phyloP scores from a whole-genome alignment of 768 basidiomycete species.

The Hericium alpestre region DNA sequence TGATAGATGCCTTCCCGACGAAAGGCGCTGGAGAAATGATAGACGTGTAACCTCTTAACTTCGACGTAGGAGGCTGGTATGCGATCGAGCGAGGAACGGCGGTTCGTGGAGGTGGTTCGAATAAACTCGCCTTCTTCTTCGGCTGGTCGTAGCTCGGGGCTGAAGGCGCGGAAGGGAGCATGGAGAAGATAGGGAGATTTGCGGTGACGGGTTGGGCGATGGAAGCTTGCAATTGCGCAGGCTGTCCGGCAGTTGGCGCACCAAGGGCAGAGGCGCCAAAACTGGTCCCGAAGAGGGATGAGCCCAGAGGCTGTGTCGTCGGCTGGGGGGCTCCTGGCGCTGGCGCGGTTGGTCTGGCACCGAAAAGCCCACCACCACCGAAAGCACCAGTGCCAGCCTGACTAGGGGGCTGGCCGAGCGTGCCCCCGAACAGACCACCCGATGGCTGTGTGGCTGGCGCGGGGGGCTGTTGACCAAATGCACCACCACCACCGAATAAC shows the following conservation, averaged over 20 bases:
- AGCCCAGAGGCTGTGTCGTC: slow-evolving; percentile 22
- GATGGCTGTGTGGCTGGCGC: slow-evolving; percentile 9
- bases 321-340: slow-evolving; percentile 34
- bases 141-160: slow-evolving; percentile 47
- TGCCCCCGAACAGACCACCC: slow-evolving; percentile 39
- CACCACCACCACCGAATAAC: slow-evolving; percentile 37
- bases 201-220: slow-evolving; percentile 77
- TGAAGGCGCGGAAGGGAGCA: slow-evolving; percentile 65
- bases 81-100: slow-evolving; percentile 57
- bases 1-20: slow-evolving; percentile 19
- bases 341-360: slow-evolving; percentile 40
- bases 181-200: slow-evolving; percentile 61
- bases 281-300: slow-evolving; percentile 23
- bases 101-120: slow-evolving; percentile 68
- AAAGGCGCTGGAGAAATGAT: slow-evolving; percentile 19
- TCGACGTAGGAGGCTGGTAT: slow-evolving; percentile 54
- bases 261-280: slow-evolving; percentile 35
- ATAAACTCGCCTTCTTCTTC: slow-evolving; percentile 71
- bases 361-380: slow-evolving; percentile 39
- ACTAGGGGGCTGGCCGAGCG: slow-evolving; percentile 33
- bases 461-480: slow-evolving; percentile 33
- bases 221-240: slow-evolving; percentile 62
- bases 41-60: slow-evolving; percentile 61
- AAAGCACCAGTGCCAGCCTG: slow-evolving; percentile 31
- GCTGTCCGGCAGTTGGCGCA: slow-evolving; percentile 25